A percentile compares a stretch with the other conserved stretches of the same genome.
These are phyloP conservation scores for Paulownia fortunei DNA, from an alignment of 257 asterid species.

Conservation along the genomic window DNA sequence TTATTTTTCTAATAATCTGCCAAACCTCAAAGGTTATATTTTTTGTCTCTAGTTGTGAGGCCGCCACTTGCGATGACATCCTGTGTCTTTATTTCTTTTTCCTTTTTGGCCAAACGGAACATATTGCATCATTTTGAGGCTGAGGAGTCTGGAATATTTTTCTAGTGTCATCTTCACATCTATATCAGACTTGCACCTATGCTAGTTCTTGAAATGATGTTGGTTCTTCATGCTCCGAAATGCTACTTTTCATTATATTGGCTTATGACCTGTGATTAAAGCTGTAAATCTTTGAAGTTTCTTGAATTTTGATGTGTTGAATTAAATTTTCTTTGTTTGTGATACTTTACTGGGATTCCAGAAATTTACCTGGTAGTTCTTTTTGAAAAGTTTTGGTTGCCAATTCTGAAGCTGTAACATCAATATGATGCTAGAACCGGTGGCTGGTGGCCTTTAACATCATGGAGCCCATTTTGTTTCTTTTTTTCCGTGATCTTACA, in stretches of 20 bases:
- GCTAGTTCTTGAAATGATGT: slow-evolving; percentile 1
- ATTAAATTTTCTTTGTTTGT: too few relatives aligned
- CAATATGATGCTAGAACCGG: slow-evolving; percentile 26
- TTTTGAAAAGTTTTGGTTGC: neutral
- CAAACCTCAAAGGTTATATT: slow-evolving; percentile 31
- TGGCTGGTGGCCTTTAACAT: slow-evolving; percentile 29
- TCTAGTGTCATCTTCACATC: slow-evolving; percentile 26
- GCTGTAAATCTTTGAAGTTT: neutral
- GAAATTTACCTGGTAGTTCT: too few relatives aligned
- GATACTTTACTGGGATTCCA: too few relatives aligned
- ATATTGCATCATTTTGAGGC: slow-evolving; percentile 35
- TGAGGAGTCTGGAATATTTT: neutral
- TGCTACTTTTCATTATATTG: neutral
- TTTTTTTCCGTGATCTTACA: neutral
- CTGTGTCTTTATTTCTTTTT: slow-evolving; percentile 12
- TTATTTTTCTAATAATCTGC: slow-evolving; percentile 22
- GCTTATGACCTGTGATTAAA: neutral
- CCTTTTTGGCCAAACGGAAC: slow-evolving; percentile 32
- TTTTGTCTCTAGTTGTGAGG: slow-evolving; percentile 35
- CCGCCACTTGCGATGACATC: slow-evolving; percentile 32
- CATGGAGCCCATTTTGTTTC: slow-evolving; percentile 31
- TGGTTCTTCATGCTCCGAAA: neutral
- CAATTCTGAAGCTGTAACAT: slow-evolving; percentile 25
- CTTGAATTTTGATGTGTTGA: too few relatives aligned
- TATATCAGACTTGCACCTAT: slow-evolving; percentile 26